Base-by-base conservation (phyloP, 2,329 filamentous ascomycete species). In the Rutstroemia sp. region DNA sequence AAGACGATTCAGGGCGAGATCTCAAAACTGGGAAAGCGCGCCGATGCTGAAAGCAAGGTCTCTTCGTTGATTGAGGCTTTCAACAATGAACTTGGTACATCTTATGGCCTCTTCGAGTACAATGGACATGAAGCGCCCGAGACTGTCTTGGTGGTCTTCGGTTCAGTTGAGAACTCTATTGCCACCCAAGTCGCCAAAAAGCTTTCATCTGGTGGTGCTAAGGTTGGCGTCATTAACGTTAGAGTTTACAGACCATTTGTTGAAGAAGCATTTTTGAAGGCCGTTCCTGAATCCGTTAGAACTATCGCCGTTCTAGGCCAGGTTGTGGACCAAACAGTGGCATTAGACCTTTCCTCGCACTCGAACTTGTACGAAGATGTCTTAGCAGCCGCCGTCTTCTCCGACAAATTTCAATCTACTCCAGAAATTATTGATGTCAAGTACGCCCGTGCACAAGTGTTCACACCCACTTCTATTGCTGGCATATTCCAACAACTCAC, bases 341-440 rank as follows among this genome's bases (percentile, higher is more conserved):
- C 94, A 6, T 76, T 82, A 42, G 92, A 97, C 69, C 73, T 80
- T 54, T 86, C 86, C 16, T 75, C 88, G 51, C 88, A 89, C 70
- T 97, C 94, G n/a, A 81, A 82, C 17, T 82, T 99, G 3, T 96
- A 92, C 72, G 84, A 86, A n/a, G 94, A 99, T 71, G 89, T 97
- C 4, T 77, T 97, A 54, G 88, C 92, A 8, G 82, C 92, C 19
- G 77, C 95, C 52, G 83, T 88, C 39, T 96, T 97, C 72, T 86
- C 87, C 21, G 79, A 81, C 64, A 81, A 82, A 67, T 85, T 84
- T 71, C 74, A 80, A 52, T 73, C 80, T 51, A 73, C 79, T 53
- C 89, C 84, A 3, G 73, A 79, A 42, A 84, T 95, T 12, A 75
- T 86, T 23, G 94, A 99, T 67, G 77, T 94, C 73, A 99, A 99